Conservation (phyloP, 2,329 filamentous ascomycete species). For the Aspergillus neotritici region DNA sequence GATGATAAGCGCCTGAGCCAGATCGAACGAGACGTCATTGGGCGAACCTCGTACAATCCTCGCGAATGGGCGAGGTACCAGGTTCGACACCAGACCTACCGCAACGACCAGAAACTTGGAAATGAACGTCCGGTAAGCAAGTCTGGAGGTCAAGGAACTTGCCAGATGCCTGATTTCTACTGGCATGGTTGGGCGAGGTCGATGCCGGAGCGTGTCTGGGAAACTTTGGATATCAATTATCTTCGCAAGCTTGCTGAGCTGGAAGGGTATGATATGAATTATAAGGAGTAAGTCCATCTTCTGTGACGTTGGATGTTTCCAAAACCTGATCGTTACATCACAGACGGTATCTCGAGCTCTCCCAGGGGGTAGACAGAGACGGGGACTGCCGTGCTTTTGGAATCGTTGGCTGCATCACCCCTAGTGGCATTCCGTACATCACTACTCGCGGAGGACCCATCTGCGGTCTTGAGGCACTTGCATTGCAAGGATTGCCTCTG, state of each 20-base stretch:
- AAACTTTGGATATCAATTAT: slow-evolving; percentile 60
- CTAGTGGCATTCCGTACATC: slow-evolving; percentile 56
- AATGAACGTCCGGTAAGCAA: slow-evolving; percentile 53
- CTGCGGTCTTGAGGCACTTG: slow-evolving; percentile 57
- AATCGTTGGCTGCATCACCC: slow-evolving; percentile 63
- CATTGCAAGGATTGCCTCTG: slow-evolving; percentile 63
- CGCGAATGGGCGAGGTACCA: slow-evolving; percentile 44
- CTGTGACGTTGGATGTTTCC: background rate
- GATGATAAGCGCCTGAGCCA: slow-evolving; percentile 52
- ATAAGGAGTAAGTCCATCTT: slow-evolving; percentile 46
- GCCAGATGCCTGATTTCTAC: slow-evolving; percentile 51
- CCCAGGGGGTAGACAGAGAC: slow-evolving; percentile 65
- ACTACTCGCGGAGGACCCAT: slow-evolving; percentile 57
- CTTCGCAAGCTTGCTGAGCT: slow-evolving; percentile 42
- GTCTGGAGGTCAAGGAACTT: slow-evolving; percentile 52
- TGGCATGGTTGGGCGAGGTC: slow-evolving; percentile 47
- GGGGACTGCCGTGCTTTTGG: slow-evolving; percentile 48
- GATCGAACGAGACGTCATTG: slow-evolving; percentile 43
- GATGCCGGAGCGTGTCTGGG: slow-evolving; percentile 57
- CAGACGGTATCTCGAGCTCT: slow-evolving; percentile 54
- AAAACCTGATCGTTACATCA: background rate
- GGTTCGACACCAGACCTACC: slow-evolving; percentile 54
- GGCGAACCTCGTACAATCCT: too few species aligned
- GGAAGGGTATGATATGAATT: slow-evolving; percentile 52
- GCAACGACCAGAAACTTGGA: slow-evolving; percentile 49